Evolutionary conservation across 257 asterid genomes (phyloP), one percentile per base, ranked within the genome.

Genomic region (Craterostigma plantagineum): DNA sequence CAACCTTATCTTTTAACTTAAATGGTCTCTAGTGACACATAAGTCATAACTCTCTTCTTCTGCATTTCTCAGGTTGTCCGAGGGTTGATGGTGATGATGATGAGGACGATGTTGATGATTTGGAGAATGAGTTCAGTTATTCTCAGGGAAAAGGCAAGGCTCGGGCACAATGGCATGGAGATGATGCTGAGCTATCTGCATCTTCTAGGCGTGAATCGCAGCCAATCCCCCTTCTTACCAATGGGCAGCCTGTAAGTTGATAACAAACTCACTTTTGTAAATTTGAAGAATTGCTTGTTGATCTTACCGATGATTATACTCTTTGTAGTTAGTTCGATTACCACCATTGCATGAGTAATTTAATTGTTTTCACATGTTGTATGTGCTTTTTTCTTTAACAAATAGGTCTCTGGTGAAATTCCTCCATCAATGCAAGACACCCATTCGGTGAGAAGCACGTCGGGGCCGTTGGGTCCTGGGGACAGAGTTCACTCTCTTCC

Each of bases 1-100:
- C 33, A n/a, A n/a, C n/a, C n/a, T n/a, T n/a, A n/a, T n/a, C n/a
- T n/a, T n/a, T n/a, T n/a, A n/a, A n/a, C n/a, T n/a, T n/a, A n/a
- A n/a, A n/a, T n/a, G n/a, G n/a, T n/a, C n/a, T n/a, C n/a, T 27
- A 12, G 45, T 10, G 53, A 49, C 11, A 33, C 33, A 23, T 35
- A 47, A 17, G 14, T 37, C 33, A 23, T 35, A 47, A 17, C 40
- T 46, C 41, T 46, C 16, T 9, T 30, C 13, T 40, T n/a, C 35
- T 59, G 47, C 46, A 45, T 54, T 43, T 23, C 33, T 38, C 18
- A 78, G 92, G 92, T 56, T 65, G 85, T 61, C 81, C 78, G 16
- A 65, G 81, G 53, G 85, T 78, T n/a, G 81, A 74, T 16, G 92
- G 92, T 34, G 92, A 78, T 36, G 92, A 78, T 64, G 92, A 78